Conservation (phyloP, 345 rosid genomes). For the Pelargonium nanum region DNA sequence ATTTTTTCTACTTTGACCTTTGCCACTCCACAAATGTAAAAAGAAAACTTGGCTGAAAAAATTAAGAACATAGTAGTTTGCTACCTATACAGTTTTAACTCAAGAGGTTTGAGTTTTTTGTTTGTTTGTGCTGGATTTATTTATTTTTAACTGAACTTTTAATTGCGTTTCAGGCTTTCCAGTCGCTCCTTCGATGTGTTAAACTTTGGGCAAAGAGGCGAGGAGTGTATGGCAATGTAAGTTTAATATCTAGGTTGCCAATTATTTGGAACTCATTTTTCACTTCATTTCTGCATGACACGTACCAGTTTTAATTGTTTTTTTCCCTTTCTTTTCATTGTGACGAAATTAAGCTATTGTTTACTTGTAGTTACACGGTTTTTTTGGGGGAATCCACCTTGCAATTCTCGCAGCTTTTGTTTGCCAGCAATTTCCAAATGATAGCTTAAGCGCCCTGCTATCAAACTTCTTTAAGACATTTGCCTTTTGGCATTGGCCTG, state of each 20-base stretch:
- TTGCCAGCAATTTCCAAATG: conserved; percentile 34
- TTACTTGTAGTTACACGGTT: conserved; percentile 41
- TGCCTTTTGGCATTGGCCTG: conserved; percentile 53
- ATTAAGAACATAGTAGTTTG: neutral
- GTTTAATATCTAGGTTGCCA: conserved; percentile 8
- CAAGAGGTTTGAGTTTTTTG: neutral
- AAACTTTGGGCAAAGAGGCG: conserved; percentile 52
- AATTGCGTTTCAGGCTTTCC: conserved; percentile 33
- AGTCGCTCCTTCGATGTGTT: conserved; percentile 34
- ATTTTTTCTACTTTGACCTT: neutral
- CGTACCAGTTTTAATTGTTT: too few species aligned
- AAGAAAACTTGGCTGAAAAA: neutral
- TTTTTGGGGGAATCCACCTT: conserved; percentile 52
- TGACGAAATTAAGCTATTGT: neutral
- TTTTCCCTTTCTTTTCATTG: neutral
- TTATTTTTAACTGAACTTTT: neutral
- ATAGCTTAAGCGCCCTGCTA: conserved; percentile 27
- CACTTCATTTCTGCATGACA: too few species aligned
- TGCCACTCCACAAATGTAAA: neutral
- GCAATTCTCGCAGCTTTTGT: conserved; percentile 45
- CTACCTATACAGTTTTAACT: neutral
- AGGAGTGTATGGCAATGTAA: conserved; percentile 53
- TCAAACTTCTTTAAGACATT: conserved; percentile 36
- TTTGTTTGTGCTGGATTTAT: neutral
- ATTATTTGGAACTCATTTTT: too few species aligned